Conservation (phyloP, 192 early-diverging fungal genomes). For the Umbelopsis ramanniana region DNA sequence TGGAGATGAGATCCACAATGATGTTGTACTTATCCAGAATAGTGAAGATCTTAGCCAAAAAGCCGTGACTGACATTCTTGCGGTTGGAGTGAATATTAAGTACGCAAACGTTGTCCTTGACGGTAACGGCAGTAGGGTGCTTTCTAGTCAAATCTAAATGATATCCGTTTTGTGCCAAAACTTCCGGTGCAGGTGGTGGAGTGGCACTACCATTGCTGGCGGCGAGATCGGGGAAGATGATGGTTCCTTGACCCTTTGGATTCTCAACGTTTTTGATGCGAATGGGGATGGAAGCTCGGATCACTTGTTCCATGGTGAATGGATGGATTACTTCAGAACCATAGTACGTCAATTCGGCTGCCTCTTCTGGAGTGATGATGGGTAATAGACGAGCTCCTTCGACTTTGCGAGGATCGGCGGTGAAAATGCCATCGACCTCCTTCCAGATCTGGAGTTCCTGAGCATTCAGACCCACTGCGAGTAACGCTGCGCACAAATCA, state of each 20-base stretch:
- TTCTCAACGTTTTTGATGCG: conserved; percentile 95
- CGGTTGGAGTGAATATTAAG: conserved; percentile 94
- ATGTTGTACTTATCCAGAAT: conserved; percentile 81
- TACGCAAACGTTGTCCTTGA: conserved; percentile 88
- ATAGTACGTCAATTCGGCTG: conserved; percentile 92
- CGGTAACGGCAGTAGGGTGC: conserved; percentile 88
- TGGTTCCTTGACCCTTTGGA: conserved; percentile 80
- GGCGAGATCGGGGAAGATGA: conserved; percentile 76
- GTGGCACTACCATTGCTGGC: conserved; percentile 30
- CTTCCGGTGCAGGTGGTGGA: conserved; percentile 50
- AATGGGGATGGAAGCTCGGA: conserved; percentile 88
- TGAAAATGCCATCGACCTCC: conserved; percentile 96
- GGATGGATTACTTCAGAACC: conserved; percentile 89
- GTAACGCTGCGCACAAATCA: conserved; percentile 88
- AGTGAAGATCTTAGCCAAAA: conserved; percentile 87
- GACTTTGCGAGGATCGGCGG: conserved; percentile 93
- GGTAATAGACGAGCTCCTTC: conserved; percentile 74
- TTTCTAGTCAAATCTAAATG: conserved; percentile 58
- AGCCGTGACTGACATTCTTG: conserved; percentile 88
- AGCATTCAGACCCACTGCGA: conserved; percentile 79
- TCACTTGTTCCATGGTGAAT: conserved; percentile 97
- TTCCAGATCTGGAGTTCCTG: conserved; percentile 95
- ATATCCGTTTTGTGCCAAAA: conserved; percentile 63
- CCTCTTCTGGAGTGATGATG: conserved; percentile 90
- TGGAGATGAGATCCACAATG: conserved; percentile 85